Base-by-base conservation (phyloP, 164 flowering plant species). In the Nelumbo lutea region DNA sequence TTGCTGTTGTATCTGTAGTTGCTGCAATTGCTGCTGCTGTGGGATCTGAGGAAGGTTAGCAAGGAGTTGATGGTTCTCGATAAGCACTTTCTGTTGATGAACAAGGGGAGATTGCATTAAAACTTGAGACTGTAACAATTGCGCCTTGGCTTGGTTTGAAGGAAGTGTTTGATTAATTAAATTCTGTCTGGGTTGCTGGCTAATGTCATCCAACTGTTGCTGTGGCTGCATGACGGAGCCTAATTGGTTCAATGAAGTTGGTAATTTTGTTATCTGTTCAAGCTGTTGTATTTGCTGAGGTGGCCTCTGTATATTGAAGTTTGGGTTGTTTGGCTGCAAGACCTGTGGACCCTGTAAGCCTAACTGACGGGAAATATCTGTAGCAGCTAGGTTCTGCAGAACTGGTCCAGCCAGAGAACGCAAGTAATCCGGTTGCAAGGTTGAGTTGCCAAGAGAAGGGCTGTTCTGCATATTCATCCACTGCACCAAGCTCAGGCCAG, bases 381-480 rank as follows among this genome's bases (percentile, higher is more conserved):
- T 67, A 38, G 84, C 86, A 62, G 83, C 73, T 61, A 79, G 71
- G 68, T 82, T 87, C 74, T 83, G 89, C 48, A 85, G 68, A 64
- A 82, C 76, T 11, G 88, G 70, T 7, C 83, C 81, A 6, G 88
- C 50, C 38, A 86, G 71, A 13, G 90, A 73, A 15, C 78, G 84
- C 77, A 81, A 55, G 67, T 81, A 90, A 71, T 85, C 90, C 15
- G 88, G 77, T 72, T 87, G 96, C 61, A 88, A 73, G 47, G 67
- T 43, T 45, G 95, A 65, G 77, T 85, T 85, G 8, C 75, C 67
- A 13, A 85, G 60, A 9, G 90, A 68, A 62, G 91, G 76, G 70
- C 82, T 89, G 66, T 88, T 92, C 76, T 90, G 96, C 97, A 95
- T 88, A 83, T 77, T 95, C 97, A 95, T 95, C 98, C 96, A 92